These are phyloP conservation scores for Persicaria tinctoria DNA, from an alignment of 148 eudicot species.

Conservation along the genomic window DNA sequence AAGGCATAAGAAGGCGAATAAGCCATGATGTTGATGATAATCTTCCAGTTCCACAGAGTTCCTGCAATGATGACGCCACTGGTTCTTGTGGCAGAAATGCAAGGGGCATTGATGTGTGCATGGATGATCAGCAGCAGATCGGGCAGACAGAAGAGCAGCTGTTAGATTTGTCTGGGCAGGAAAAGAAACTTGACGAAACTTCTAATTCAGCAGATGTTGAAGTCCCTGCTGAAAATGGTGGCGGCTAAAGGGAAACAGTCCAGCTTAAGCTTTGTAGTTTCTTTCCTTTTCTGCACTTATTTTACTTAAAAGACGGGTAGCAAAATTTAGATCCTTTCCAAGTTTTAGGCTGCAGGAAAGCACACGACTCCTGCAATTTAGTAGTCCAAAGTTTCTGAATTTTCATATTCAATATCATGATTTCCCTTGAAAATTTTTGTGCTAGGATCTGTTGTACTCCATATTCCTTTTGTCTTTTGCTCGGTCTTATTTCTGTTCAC, in stretches of 20 bases:
- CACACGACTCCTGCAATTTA: background rate
- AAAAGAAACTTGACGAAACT: background rate
- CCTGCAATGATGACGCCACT: constrained; percentile 9
- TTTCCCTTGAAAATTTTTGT: background rate
- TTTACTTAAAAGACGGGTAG: background rate
- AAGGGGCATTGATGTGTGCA: constrained; percentile 19
- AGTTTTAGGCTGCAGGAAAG: background rate
- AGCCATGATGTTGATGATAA: constrained; percentile 17
- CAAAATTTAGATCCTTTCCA: background rate
- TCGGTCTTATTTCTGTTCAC: background rate
- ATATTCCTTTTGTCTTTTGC: background rate
- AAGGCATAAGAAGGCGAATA: constrained; percentile 16
- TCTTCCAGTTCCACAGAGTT: background rate
- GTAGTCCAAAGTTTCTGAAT: background rate
- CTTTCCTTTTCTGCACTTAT: background rate
- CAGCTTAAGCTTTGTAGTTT: constrained; percentile 3
- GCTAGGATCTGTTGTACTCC: background rate
- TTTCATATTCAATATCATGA: background rate
- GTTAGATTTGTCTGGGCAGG: constrained; percentile 2
- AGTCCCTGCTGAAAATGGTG: constrained; percentile 1
- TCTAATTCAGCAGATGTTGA: background rate
- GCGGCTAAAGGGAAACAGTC: background rate
- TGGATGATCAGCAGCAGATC: constrained; percentile 11
- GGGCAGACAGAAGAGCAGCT: constrained; percentile 21
- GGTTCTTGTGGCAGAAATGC: constrained; percentile 17